Evolutionary conservation across 1,284 basidiomycete genomes (phyloP).

Genomic region (Naganishia sp.): DNA sequence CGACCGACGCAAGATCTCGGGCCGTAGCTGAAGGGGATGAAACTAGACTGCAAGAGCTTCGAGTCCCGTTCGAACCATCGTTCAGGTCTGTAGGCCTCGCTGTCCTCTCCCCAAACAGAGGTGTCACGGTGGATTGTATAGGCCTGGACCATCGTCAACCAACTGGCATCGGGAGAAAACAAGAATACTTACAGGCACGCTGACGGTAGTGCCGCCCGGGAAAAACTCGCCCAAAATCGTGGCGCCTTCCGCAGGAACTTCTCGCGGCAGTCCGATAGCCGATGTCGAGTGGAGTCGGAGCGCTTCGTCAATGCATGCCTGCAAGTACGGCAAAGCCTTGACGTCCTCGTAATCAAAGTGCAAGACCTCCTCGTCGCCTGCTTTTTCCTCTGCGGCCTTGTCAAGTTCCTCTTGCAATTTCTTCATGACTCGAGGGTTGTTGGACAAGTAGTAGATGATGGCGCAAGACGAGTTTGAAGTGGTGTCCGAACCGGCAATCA

Average conservation of each 20-base stretch:
- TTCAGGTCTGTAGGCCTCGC: conserved; percentile 60
- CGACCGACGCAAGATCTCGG: conserved; percentile 42
- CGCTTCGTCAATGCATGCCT: conserved; percentile 79
- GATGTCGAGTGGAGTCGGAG: conserved; percentile 74
- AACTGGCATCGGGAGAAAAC: too few relatives aligned
- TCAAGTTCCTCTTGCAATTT: conserved; percentile 70
- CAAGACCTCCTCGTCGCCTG: conserved; percentile 59
- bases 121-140: conserved; percentile 58
- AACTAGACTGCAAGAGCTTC: conserved; percentile 35
- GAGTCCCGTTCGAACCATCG: conserved; percentile 38
- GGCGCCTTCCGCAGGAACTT: conserved; percentile 58
- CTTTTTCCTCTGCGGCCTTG: conserved; percentile 58
- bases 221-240: conserved; percentile 35
- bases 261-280: conserved; percentile 75
- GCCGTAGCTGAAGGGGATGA: conserved; percentile 40
- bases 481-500: conserved; percentile 81
- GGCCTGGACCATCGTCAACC: conserved; percentile 8
- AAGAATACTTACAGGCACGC: conserved; percentile 34
- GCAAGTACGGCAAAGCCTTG: conserved; percentile 71
- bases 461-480: conserved; percentile 84
- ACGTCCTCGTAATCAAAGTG: conserved; percentile 61
- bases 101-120: conserved; percentile 62
- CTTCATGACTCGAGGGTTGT: conserved; percentile 65
- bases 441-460: conserved; percentile 77
- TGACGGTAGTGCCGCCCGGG: conserved; percentile 35